Conservation (phyloP, 2,329 filamentous ascomycete species). For the Paecilomyces sp. region DNA sequence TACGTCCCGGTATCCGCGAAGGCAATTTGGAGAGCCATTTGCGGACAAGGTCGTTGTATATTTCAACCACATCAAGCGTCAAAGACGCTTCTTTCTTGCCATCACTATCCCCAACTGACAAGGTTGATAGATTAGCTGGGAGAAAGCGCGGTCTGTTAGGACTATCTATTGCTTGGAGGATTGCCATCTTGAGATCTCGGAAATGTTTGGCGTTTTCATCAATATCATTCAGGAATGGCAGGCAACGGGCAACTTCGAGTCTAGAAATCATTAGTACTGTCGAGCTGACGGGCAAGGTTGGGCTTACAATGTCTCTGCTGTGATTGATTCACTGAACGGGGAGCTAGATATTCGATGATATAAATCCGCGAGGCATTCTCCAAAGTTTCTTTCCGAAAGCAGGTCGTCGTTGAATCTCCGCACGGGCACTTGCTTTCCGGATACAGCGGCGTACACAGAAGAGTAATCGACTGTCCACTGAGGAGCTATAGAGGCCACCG, state of each 20-base stretch:
- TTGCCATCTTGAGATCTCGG: conserved; percentile 15
- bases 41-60: conserved; percentile 29
- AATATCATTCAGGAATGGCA: conserved; percentile 26
- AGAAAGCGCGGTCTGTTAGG: not conserved
- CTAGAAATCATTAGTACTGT: conserved; percentile 14
- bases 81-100: conserved; percentile 1
- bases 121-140: not conserved
- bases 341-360: conserved; percentile 4
- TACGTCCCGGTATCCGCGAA: conserved; percentile 24
- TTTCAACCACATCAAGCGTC: conserved; percentile 14
- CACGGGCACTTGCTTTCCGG: conserved; percentile 7
- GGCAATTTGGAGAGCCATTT: conserved; percentile 30
- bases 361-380: conserved; percentile 16
- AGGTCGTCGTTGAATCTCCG: not conserved
- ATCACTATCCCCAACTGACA: not conserved
- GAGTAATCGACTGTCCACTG: conserved; percentile 24
- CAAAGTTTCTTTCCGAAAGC: conserved; percentile 10
- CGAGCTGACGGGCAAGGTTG: not conserved
- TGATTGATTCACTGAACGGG: conserved; percentile 3
- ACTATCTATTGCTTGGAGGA: not conserved
- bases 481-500: conserved; percentile 9
- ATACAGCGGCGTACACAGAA: conserved; percentile 18
- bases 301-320: conserved; percentile 24
- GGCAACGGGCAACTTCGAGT: conserved; percentile 22
- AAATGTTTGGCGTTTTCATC: conserved; percentile 26